Percentiles rank a stretch among this genome's conserved stretches.
phyloP scores from a whole-genome alignment of 1,139 yeast genomes.

The Blastobotrys capitulatus region DNA sequence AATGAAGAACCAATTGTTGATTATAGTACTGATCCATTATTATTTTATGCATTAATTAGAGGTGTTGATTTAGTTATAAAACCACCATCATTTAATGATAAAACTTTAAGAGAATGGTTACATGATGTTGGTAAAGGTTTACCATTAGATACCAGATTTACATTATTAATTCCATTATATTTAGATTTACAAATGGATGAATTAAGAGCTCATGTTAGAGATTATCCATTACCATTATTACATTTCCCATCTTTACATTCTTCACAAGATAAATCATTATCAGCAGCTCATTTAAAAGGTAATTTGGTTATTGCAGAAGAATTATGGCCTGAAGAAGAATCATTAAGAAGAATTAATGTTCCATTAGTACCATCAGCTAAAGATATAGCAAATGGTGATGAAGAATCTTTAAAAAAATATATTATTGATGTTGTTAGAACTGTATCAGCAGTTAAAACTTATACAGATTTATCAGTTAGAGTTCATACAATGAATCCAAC shows the following conservation, averaged over 20 bases:
- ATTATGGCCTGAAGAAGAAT: constrained; percentile 40
- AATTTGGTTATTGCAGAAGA: constrained; percentile 55
- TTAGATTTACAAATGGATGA: constrained; percentile 47
- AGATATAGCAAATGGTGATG: constrained; percentile 30
- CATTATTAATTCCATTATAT: constrained; percentile 61
- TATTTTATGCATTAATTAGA: constrained; percentile 53
- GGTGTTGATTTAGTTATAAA: constrained; percentile 50
- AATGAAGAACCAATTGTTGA: constrained; percentile 52
- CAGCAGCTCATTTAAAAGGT: constrained; percentile 39
- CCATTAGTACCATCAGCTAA: constrained; percentile 49
- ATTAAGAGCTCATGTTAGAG: constrained; percentile 52
- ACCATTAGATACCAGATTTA: constrained; percentile 63
- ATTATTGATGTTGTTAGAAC: constrained; percentile 69
- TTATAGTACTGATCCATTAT: constrained; percentile 56
- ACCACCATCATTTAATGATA: constrained; percentile 51
- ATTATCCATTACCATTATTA: constrained; percentile 58
- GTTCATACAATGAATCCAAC: constrained; percentile 57
- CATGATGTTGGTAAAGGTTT: constrained; percentile 76
- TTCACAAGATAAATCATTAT: constrained; percentile 32
- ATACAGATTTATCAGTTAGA: constrained; percentile 52
- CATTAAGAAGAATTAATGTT: constrained; percentile 55
- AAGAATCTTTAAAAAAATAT: constrained; percentile 38
- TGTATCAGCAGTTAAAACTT: constrained; percentile 68
- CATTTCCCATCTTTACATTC: constrained; percentile 38
- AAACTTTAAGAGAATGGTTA: constrained; percentile 53